Evolutionary conservation across 2,329 filamentous ascomycete species (phyloP), one percentile per base, ranked within the genome.

Genomic region (Plenodomus lindquistii): DNA sequence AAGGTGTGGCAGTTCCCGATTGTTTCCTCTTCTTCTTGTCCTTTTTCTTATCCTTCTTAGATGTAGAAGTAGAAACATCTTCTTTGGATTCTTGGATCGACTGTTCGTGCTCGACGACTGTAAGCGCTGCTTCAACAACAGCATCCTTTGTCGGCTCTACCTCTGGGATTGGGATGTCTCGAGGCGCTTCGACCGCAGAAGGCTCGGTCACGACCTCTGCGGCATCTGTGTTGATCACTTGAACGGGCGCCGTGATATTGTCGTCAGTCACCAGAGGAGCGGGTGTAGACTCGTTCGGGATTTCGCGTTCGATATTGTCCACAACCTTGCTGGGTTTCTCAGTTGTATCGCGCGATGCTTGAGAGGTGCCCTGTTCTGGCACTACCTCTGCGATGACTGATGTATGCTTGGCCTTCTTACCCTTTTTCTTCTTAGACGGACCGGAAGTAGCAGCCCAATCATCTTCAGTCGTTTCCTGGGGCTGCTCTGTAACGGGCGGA

Each of bases 11-110:
- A 17, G 22, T 39, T 17, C 47, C 39, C 20, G 59, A 54, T 40
- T 59, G 52, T 41, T 62, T 61, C 44, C 65, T 65, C 13, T 40
- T 44, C 47, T 69, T 70, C 52, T 68, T 69, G n/a, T 40, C 58
- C 42, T 69, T 70, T 50, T 70, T 69, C 27, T 61, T 61, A 43
- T 54, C 49, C 34, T 55, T 58, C 41, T 54, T 60, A 8, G 50
- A 44, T 19, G 46, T 17, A 11, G 18, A 17, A 37, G 35, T 17
- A 18, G 18, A 16, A 24, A 17, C 16, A 4, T 40, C 10, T 40
- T 40, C 37, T 22, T 8, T 10, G 11, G 11, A 13, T 31, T 4
- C 6, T 31, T 31, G 9, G 6, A 15, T 13, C 11, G 27, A 13
- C 11, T 31, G 27, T 31, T 31, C 27, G 27, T 8, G 11, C 27